phyloP scores from a whole-genome alignment of 2,329 filamentous ascomycete genomes.

The Cladosporium velox region DNA sequence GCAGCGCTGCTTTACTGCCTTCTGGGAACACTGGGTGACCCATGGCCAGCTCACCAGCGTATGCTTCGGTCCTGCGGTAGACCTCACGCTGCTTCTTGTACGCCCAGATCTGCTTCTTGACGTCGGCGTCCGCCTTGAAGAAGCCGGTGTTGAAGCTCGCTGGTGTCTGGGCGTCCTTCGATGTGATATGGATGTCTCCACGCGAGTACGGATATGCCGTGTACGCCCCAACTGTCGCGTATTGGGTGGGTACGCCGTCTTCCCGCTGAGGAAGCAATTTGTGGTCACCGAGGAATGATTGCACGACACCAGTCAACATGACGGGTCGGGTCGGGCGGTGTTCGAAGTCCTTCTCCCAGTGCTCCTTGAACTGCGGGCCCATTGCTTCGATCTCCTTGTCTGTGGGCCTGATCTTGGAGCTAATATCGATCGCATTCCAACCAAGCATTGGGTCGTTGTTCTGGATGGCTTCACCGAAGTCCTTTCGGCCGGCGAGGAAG shows the following conservation, averaged over 20 bases:
- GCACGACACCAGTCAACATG: conserved; percentile 43
- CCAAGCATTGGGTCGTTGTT: conserved; percentile 54
- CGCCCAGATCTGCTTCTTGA: conserved; percentile 59
- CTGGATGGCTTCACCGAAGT: conserved; percentile 47
- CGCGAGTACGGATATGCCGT: conserved; percentile 63
- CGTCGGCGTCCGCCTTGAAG: conserved; percentile 54
- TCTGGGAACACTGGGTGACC: conserved; percentile 42
- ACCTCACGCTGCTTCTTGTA: conserved; percentile 67
- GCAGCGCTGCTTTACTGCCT: conserved; percentile 46
- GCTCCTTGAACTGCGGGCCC: conserved; percentile 53
- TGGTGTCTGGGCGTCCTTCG: conserved; percentile 42
- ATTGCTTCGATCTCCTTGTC: conserved; percentile 54
- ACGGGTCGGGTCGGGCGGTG: conserved; percentile 48
- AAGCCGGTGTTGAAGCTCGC: conserved; percentile 31
- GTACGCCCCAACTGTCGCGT: neutral
- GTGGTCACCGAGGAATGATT: conserved; percentile 36
- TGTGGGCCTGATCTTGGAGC: conserved; percentile 57
- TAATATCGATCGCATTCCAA: conserved; percentile 59
- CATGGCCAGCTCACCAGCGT: conserved; percentile 42
- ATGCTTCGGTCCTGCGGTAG: conserved; percentile 55
- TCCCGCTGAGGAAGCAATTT: conserved; percentile 10
- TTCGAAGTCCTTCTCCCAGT: conserved; percentile 58
- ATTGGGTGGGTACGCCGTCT: neutral
- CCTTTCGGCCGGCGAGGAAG: conserved; percentile 51
- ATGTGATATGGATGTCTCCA: conserved; percentile 61